phyloP scores from a whole-genome alignment of 805 yeast species.

The Yamadazyma ubonensis region DNA sequence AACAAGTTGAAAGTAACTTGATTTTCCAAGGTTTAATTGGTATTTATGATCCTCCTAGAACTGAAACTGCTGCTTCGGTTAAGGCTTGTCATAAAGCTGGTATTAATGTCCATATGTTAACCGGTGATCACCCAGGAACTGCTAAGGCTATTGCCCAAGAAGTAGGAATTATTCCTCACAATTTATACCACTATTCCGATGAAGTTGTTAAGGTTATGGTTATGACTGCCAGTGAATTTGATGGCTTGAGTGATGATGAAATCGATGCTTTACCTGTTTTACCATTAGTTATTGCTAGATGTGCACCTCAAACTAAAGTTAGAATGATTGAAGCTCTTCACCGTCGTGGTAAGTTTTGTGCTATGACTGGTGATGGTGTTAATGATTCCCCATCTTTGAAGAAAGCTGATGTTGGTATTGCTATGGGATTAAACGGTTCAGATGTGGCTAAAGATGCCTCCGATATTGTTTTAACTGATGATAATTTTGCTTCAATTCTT shows the following conservation, averaged over 20 bases:
- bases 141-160: constrained; percentile 79
- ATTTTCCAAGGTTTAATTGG: constrained; percentile 69
- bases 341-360: constrained; percentile 35
- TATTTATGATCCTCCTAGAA: constrained; percentile 77
- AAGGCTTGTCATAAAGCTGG: constrained; percentile 71
- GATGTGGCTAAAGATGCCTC: constrained; percentile 86
- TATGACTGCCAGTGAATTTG: constrained; percentile 40
- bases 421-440: constrained; percentile 76
- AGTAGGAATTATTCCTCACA: constrained; percentile 69
- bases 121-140: constrained; percentile 80
- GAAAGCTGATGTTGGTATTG: constrained; percentile 78
- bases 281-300: constrained; percentile 41
- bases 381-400: constrained; percentile 78
- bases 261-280: constrained; percentile 36
- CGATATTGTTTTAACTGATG: constrained; percentile 68
- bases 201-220: constrained; percentile 36
- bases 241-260: constrained; percentile 29
- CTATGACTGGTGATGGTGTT: constrained; percentile 64
- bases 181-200: constrained; percentile 31
- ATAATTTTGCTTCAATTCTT: constrained; percentile 75
- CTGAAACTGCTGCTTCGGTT: constrained; percentile 65
- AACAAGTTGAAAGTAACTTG: constrained; percentile 50
- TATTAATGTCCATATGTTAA: constrained; percentile 75
- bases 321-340: constrained; percentile 42
- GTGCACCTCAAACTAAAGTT: constrained; percentile 44